Evolutionary conservation across 1,284 basidiomycete species (phyloP), one percentile per base, ranked within the genome.

Genomic region (Ceratobasidium sp.): DNA sequence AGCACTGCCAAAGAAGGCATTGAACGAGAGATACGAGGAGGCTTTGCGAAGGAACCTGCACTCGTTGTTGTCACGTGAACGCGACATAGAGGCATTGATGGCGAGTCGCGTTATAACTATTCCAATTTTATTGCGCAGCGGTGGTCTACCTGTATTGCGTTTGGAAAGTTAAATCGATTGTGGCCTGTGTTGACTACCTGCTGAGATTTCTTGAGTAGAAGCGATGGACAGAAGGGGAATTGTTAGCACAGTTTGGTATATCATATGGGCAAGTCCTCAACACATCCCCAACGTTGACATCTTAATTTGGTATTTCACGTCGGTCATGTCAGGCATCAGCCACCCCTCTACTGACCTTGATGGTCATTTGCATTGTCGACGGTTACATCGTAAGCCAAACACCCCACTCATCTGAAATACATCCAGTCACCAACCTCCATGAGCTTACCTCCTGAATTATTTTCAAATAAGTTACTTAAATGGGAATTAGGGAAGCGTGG

Each of bases 221-320:
- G 34, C 25, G 62, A 38, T n/a, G 27, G 40, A 12, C 31, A 64
- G 32, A 38, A n/a, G n/a, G 47, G 7, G 49, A 43, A 8, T 54
- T 50, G 5, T n/a, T n/a, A 65, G 31, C 17, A 54, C 50, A 6
- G 17, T 65, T n/a, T 65, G 62, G 62, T 38, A 65, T 6, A 50
- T 65, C 3, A 54, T 42, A 29, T 65, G 62, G 62, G 62, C 53
- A 38, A 38, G 50, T 8, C 27, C 22, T 6, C 35, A 20, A 32
- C 4, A 8, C 8, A 22, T 3, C 17, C 15, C 20, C 34, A 8
- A 8, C 8, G 38, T 55, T 42, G 29, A 42, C 31, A 42, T 57
- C 17, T 13, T 40, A 20, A 57, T n/a, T 10, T n/a, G 15, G 10
- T 8, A 17, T 17, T 40, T 35, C 8, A 52, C 17, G 38, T n/a